Base-by-base conservation (phyloP, 2,329 filamentous ascomycete genomes). In the Clonostachys rhizophaga region DNA sequence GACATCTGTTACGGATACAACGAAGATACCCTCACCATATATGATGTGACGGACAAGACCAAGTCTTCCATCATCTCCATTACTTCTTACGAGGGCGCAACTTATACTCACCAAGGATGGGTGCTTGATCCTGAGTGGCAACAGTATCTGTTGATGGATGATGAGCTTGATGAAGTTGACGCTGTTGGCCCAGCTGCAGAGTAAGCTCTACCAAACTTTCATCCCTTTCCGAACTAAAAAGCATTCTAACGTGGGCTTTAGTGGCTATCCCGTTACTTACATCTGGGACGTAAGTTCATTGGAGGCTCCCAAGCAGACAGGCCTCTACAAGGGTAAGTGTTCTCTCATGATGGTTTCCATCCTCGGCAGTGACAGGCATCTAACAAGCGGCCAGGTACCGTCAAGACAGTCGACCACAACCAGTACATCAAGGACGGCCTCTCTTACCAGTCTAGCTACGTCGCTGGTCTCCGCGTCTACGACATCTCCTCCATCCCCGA, bases 81-180 rank as follows among this genome's bases (percentile, higher is more conserved):
- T 39, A 80, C 76, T 12, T 72, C 72, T 0, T 82, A 82, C 57
- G 70, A 74, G 18, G 78, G 78, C 40, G 76, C 76, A 8, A 62
- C 71, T 5, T 83, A 82, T 62, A 79, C 76, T 2, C 79, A 83
- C 56, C 79, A 83, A 53, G 79, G 79, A 7, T 75, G 72, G 64
- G 65, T 81, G 5, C 65, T 78, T 20, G 71, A 78, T 55, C 57
- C 60, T 2, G 58, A 66, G 34, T 69, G 60, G 45, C 63, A 71
- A 39, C 70, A 69, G 41, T 76, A 67, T 54, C 67, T 79, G 5
- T 63, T 78, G 13, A 56, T 78, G 6, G 76, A 79, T 51, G 76
- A 80, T 51, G 76, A 80, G 56, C 65, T 74, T 11, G 76, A 81
- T 48, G 77, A 81, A 62, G 47, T 54, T 5, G 57, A 71, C 6